phyloP scores from a whole-genome alignment of 345 rosid species.

The Rhodamnia rubescens region DNA sequence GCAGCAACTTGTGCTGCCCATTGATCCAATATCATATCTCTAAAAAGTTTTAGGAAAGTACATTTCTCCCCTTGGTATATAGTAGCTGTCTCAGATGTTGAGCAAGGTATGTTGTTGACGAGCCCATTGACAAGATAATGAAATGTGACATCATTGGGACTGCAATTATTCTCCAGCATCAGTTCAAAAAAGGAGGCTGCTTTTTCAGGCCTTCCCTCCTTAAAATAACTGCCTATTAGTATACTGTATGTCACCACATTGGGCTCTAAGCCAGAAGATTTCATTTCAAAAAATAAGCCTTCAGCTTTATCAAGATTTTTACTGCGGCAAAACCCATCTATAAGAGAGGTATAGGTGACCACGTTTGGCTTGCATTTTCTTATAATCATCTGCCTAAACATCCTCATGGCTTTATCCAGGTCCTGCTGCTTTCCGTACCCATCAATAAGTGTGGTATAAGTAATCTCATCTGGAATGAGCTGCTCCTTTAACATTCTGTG shows the following conservation, averaged over 20 bases:
- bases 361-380: constrained; percentile 61
- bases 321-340: constrained; percentile 55
- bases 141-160: constrained; percentile 65
- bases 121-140: constrained; percentile 64
- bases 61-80: constrained; percentile 19
- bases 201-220: constrained; percentile 45
- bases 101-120: constrained; percentile 16
- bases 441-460: constrained; percentile 71
- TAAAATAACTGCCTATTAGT: constrained; percentile 53
- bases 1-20: constrained; percentile 44
- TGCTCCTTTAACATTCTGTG: constrained; percentile 36
- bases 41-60: constrained; percentile 35
- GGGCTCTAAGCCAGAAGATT: constrained; percentile 43
- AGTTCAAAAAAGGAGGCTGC: constrained; percentile 60
- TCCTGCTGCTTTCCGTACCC: constrained; percentile 73
- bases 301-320: constrained; percentile 54
- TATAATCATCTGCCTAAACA: constrained; percentile 51
- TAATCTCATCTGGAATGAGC: constrained; percentile 56
- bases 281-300: constrained; percentile 48
- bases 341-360: constrained; percentile 63
- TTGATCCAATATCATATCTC: constrained; percentile 52
- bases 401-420: constrained; percentile 38
- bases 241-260: constrained; percentile 74
- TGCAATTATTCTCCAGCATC: constrained; percentile 54
- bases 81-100: not conserved